Percentiles rank a stretch among this genome's conserved stretches.
Evolutionary conservation across 495 filamentous ascomycete genomes (phyloP).

Genomic region (Podospora sp.): DNA sequence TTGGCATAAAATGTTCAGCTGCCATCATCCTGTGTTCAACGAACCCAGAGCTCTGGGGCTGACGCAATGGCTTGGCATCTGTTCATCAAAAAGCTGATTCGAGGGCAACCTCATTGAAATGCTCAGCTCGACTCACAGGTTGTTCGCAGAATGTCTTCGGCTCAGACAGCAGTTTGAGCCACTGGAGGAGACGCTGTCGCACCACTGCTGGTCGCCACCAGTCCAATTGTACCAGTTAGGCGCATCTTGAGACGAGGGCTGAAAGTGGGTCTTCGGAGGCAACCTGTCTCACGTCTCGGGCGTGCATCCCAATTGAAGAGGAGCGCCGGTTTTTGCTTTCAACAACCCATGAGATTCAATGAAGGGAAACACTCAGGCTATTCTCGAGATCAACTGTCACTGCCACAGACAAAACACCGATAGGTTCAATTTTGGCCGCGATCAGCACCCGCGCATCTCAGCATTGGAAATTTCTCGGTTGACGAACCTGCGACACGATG

Average conservation of each 20-base stretch:
- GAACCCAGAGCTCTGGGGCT: too few relatives aligned
- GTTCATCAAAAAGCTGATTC: too few relatives aligned
- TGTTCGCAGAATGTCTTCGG: background rate
- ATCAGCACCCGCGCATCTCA: background rate
- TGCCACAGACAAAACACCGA: background rate
- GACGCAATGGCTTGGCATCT: background rate
- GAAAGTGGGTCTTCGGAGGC: background rate
- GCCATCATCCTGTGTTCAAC: too few relatives aligned
- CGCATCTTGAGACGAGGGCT: conserved; percentile 2
- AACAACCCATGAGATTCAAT: background rate
- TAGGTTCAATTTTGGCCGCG: background rate
- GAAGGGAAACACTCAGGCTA: background rate
- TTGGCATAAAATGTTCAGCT: too few relatives aligned
- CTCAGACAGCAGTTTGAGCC: background rate
- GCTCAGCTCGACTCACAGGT: background rate
- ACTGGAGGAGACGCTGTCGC: background rate
- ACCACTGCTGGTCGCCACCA: background rate
- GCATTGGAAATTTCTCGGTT: background rate
- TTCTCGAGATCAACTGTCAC: background rate
- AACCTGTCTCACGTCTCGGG: background rate
- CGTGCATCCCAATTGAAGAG: background rate
- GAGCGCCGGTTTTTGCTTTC: background rate
- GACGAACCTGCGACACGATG: background rate
- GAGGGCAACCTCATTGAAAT: background rate
- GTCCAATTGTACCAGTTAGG: background rate